A percentile compares a stretch with the other conserved stretches of the same genome.
These are phyloP conservation scores for Aurantiochytrium sp. DNA, from an alignment of 108 stramenopile species.

Conservation along the genomic window DNA sequence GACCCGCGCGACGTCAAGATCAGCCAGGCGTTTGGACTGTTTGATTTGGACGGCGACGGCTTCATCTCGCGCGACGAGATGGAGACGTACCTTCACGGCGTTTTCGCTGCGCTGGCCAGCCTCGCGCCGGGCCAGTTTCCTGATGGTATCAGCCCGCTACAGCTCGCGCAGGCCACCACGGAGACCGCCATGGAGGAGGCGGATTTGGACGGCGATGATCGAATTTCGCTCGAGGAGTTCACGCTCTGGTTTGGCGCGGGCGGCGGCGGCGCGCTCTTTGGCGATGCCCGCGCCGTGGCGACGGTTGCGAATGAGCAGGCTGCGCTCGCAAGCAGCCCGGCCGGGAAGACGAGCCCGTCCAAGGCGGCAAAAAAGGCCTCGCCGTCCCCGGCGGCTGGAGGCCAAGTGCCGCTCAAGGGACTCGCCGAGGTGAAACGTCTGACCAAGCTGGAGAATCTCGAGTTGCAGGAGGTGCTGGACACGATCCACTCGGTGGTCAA, in stretches of 20 bases:
- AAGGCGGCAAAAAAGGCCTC: too few species aligned
- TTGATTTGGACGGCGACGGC: constrained; percentile 21
- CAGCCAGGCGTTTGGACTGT: neutral
- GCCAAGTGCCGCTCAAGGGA: neutral
- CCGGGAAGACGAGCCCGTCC: neutral
- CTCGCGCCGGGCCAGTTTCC: too few species aligned
- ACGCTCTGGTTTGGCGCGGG: neutral
- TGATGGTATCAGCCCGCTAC: neutral
- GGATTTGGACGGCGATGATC: constrained; percentile 23
- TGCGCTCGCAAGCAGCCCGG: neutral
- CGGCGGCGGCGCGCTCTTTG: neutral
- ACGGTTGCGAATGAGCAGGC: neutral
- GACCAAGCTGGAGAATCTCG: constrained; percentile 9
- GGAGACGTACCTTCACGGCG: neutral
- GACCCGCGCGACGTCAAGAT: neutral
- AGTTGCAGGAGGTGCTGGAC: neutral
- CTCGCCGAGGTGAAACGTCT: neutral
- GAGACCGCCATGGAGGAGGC: neutral
- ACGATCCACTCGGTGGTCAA: neutral
- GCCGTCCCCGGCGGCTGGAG: too few species aligned
- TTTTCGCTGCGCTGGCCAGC: neutral
- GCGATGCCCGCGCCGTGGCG: neutral
- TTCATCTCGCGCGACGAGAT: constrained; percentile 30
- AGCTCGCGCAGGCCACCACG: neutral
- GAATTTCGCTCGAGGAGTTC: constrained; percentile 23